Evolutionary conservation across 108 stramenopile species (phyloP).

Genomic region (Stephanodiscus minutulus): DNA sequence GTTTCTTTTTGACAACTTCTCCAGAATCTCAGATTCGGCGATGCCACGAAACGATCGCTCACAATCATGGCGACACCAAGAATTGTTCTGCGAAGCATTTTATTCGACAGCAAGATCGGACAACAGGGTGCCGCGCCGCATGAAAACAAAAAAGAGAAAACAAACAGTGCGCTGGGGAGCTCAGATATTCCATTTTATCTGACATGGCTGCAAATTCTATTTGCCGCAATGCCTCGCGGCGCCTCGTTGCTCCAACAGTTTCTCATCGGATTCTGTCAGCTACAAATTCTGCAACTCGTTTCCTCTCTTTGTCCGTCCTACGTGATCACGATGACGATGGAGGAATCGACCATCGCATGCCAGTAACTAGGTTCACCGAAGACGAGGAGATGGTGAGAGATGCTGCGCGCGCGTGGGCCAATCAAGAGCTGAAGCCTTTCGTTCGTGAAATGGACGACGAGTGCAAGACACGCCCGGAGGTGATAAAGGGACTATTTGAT

Average conservation of each 20-base stretch:
- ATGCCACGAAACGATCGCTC: too few species aligned
- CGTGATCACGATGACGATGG: not conserved
- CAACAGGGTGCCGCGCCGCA: too few species aligned
- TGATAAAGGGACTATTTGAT: conserved; percentile 80
- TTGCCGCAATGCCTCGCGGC: conserved; percentile 2
- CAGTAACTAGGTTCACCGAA: conserved; percentile 78
- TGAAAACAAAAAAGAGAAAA: not conserved
- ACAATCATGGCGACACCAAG: too few species aligned
- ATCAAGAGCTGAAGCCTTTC: conserved; percentile 67
- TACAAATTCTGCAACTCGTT: not conserved
- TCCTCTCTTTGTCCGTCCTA: conserved; percentile 1
- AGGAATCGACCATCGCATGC: conserved; percentile 23
- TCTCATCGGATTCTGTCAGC: not conserved
- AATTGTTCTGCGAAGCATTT: too few species aligned
- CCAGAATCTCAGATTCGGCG: too few species aligned
- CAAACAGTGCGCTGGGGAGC: not conserved
- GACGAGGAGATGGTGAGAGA: conserved; percentile 77
- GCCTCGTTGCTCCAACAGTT: not conserved
- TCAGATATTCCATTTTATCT: not conserved
- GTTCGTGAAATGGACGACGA: conserved; percentile 91
- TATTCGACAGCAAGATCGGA: too few species aligned
- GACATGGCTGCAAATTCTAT: conserved; percentile 7
- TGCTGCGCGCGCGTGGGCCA: conserved; percentile 68
- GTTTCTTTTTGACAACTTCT: too few species aligned
- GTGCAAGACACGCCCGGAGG: conserved; percentile 60